Evolutionary conservation across 2,329 filamentous ascomycete species (phyloP), one percentile per base, ranked within the genome.

Genomic region (Beauveria rudraprayagi): DNA sequence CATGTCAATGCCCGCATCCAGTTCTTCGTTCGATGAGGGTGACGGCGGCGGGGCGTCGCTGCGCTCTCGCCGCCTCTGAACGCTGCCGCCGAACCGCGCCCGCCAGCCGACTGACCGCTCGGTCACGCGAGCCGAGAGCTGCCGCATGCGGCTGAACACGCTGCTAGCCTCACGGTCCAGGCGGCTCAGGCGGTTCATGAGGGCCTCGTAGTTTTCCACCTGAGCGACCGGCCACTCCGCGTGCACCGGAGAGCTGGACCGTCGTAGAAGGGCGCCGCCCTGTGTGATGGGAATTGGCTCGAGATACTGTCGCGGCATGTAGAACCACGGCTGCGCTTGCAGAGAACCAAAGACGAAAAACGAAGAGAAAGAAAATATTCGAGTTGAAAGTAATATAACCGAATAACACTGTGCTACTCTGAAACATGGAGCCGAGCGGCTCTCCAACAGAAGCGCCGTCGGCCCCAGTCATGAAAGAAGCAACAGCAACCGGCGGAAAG

Each of bases 301-400:
- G 46, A 61, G 46, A 40, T 55, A 14, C n/a, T 37, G 43, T 30
- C 60, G 60, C 44, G 46, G 43, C 60, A 56, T 61, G 16, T 53
- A 17, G 16, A 17, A n/a, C 10, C 24, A 24, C 48, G 30, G 40
- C 56, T 58, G 58, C 58, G 22, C 28, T 46, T 34, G 51, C 48
- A 60, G 43, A 11, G 43, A 55, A 16, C 14, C 17, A 17, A n/a
- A 3, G 16, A 16, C 9, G 9, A 22, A 37, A n/a, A 17, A 19
- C n/a, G 10, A 30, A 28, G 11, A 22, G 22, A 26, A 53, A 9
- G 5, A 3, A 28, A 26, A 9, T 22, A 2, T 14, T 8, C 22
- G 24, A 22, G 44, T 16, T 26, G 3, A 8, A 47, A 26, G 11
- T 22, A 26, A 43, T 8, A 7, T 26, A 7, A 3, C 17, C 6